A percentile compares a stretch with the other conserved stretches of the same genome.
phyloP scores from a whole-genome alignment of 2,329 filamentous ascomycete genomes.

The Thielaviopsis musarum region DNA sequence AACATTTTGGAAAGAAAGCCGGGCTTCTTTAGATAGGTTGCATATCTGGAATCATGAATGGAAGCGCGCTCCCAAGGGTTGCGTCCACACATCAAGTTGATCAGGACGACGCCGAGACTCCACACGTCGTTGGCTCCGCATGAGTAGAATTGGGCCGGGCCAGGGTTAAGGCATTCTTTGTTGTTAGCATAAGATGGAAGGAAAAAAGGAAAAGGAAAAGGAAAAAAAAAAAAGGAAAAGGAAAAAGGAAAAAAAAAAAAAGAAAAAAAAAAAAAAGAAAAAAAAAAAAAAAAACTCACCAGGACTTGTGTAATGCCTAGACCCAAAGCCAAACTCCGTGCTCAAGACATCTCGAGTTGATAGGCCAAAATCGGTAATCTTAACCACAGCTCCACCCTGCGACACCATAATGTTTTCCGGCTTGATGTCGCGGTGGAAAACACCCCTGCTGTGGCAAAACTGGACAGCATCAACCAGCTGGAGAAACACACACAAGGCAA shows the following conservation, averaged over 20 bases:
- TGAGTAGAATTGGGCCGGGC: constrained; percentile 61
- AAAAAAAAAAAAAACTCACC: constrained; percentile 39
- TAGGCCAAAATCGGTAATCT: constrained; percentile 93
- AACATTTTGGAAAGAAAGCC: constrained; percentile 87
- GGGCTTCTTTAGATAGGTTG: constrained; percentile 68
- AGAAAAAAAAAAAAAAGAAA: constrained; percentile 17
- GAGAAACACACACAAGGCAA: constrained; percentile 76
- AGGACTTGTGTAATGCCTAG: constrained; percentile 99
- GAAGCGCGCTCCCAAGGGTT: constrained; percentile 99
- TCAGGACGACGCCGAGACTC: constrained; percentile 93
- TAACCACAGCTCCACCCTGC: constrained; percentile 74
- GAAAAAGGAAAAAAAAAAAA: background rate
- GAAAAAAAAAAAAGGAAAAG: background rate
- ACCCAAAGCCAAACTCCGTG: constrained; percentile 92
- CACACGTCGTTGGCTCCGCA: constrained; percentile 94
- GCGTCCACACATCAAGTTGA: constrained; percentile 92
- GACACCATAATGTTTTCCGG: constrained; percentile 94
- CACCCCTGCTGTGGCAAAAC: constrained; percentile 81
- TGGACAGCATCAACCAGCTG: constrained; percentile 94
- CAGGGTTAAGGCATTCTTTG: constrained; percentile 76
- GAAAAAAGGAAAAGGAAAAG: too few relatives aligned
- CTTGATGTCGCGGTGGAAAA: constrained; percentile 96
- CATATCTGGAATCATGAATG: constrained; percentile 83
- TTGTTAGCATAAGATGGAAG: too few relatives aligned
- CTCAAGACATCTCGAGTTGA: constrained; percentile 72